Percentiles rank a stretch among this genome's conserved stretches.
Conservation (phyloP, 2,329 filamentous ascomycete species). For the Allantophomopsis cytisporea region DNA sequence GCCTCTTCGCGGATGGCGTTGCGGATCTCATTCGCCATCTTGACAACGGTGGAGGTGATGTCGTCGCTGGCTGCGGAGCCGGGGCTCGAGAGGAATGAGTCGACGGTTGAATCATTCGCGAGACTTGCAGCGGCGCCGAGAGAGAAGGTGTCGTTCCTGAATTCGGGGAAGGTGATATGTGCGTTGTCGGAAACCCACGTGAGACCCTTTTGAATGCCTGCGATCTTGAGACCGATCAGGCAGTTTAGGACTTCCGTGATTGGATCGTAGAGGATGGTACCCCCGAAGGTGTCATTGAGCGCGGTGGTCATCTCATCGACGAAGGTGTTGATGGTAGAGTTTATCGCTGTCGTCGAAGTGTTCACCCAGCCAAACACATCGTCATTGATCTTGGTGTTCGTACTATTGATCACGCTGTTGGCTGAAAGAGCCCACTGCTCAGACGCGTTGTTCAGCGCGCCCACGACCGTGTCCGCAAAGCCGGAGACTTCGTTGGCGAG, state of each 20-base stretch:
- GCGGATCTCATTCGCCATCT: constrained; percentile 54
- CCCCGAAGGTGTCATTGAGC: constrained; percentile 67
- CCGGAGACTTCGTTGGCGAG: constrained; percentile 49
- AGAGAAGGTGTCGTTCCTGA: constrained; percentile 74
- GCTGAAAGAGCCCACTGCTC: constrained; percentile 48
- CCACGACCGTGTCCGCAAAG: constrained; percentile 52
- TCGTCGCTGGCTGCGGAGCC: constrained; percentile 64
- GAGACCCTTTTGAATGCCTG: constrained; percentile 73
- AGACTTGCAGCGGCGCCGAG: constrained; percentile 54
- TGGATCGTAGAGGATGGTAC: constrained; percentile 65
- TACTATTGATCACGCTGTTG: constrained; percentile 43
- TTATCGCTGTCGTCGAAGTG: constrained; percentile 70
- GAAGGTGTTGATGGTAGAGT: constrained; percentile 74
- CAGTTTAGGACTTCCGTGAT: constrained; percentile 74
- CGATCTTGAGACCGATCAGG: constrained; percentile 77
- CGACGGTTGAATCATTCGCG: constrained; percentile 41
- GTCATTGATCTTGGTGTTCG: constrained; percentile 63
- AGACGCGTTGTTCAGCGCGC: constrained; percentile 48
- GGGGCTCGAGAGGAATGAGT: constrained; percentile 66
- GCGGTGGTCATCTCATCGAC: constrained; percentile 62
- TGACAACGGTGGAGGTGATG: constrained; percentile 61
- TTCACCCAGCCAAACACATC: constrained; percentile 81
- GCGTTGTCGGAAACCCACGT: constrained; percentile 89
- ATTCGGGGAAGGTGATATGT: constrained; percentile 64
- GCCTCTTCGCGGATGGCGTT: constrained; percentile 62